These are phyloP conservation scores for Septoria linicola DNA, from an alignment of 2,329 filamentous ascomycete genomes.

Conservation along the genomic window DNA sequence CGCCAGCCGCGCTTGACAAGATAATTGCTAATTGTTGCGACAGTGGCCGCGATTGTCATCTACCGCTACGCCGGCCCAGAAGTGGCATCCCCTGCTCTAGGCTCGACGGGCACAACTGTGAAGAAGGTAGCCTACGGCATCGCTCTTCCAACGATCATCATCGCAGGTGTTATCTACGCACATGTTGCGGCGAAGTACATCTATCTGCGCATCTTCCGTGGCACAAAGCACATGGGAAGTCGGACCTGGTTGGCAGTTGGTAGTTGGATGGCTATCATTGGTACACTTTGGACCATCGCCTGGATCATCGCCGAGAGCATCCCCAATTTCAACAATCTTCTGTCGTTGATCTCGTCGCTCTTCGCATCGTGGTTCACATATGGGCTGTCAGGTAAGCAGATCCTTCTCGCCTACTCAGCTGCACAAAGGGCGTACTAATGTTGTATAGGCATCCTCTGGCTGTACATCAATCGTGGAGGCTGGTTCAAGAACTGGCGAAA, in stretches of 20 bases:
- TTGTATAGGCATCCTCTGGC: conserved; percentile 27
- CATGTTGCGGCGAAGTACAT: conserved; percentile 67
- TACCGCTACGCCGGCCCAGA: conserved; percentile 63
- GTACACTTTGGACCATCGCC: conserved; percentile 59
- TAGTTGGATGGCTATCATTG: conserved; percentile 60
- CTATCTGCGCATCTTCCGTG: conserved; percentile 63
- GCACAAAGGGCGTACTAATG: conserved; percentile 18
- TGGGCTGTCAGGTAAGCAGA: conserved; percentile 14
- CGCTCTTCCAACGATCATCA: conserved; percentile 68
- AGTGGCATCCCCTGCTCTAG: conserved; percentile 64
- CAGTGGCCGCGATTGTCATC: conserved; percentile 63
- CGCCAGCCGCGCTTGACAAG: too few species aligned
- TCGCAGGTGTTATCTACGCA: conserved; percentile 68
- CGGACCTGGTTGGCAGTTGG: conserved; percentile 44
- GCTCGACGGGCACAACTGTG: conserved; percentile 56
- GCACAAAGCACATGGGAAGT: conserved; percentile 50
- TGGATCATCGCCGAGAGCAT: conserved; percentile 70
- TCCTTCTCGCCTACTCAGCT: not conserved
- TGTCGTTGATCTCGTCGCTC: conserved; percentile 60
- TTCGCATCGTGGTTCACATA: conserved; percentile 64
- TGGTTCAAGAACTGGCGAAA: conserved; percentile 47
- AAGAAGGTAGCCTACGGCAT: conserved; percentile 67
- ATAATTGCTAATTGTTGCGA: too few species aligned
- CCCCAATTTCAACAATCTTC: conserved; percentile 66
- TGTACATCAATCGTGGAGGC: conserved; percentile 47